Conservation (phyloP, 2,329 filamentous ascomycete species). For the Colletotrichum sp. region DNA sequence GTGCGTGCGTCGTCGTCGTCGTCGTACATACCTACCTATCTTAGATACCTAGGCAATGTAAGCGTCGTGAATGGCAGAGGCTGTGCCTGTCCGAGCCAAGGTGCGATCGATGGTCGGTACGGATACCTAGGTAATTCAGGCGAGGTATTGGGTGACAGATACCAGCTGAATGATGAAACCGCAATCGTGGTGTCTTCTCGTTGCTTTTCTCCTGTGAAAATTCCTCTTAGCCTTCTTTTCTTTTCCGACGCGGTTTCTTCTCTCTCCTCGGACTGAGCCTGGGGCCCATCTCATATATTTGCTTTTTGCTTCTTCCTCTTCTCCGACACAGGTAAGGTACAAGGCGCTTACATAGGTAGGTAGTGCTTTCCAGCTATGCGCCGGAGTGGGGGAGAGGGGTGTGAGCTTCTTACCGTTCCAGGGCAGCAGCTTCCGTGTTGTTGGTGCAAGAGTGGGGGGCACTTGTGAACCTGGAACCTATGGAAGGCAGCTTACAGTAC, state of each 20-base stretch:
- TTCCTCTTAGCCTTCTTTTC: neutral
- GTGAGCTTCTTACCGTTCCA: neutral
- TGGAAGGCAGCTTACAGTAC: no score
- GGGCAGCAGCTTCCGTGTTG: constrained; percentile 2
- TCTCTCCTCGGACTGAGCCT: neutral
- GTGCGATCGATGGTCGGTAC: neutral
- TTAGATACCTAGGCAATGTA: neutral
- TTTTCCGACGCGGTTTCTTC: neutral
- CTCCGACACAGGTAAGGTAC: neutral
- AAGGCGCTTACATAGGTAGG: neutral
- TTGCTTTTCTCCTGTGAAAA: neutral
- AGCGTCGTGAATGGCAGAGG: constrained; percentile 1
- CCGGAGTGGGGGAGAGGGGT: neutral
- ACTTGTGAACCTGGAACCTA: neutral
- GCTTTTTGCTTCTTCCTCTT: neutral
- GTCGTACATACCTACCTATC: no score
- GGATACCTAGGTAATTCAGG: neutral
- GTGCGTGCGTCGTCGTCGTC: neutral
- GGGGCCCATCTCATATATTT: neutral
- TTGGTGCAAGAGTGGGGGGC: constrained; percentile 11
- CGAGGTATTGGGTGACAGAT: neutral
- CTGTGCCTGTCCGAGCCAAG: neutral
- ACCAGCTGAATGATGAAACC: neutral
- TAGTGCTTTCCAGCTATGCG: neutral
- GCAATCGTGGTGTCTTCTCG: neutral